phyloP scores from a whole-genome alignment of 2,329 filamentous ascomycete genomes.

The Trichoderma asperellum region DNA sequence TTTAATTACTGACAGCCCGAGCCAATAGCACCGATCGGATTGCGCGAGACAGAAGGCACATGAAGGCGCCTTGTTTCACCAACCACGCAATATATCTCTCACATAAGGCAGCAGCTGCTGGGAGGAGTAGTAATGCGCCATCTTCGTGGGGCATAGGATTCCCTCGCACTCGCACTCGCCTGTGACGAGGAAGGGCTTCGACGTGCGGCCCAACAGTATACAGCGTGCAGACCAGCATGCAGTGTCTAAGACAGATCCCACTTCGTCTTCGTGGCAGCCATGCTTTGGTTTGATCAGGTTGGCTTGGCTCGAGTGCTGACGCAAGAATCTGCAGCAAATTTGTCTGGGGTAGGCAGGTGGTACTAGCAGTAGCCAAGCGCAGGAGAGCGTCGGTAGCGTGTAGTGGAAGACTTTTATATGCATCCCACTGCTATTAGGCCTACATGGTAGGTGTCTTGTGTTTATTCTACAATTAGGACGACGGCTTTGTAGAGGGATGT shows the following conservation, averaged over 20 bases:
- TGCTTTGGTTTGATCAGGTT: neutral
- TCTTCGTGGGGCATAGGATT: neutral
- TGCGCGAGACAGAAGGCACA: neutral
- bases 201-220: neutral
- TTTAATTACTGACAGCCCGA: neutral
- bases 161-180: neutral
- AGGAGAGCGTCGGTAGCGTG: neutral
- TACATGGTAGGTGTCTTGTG: neutral
- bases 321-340: neutral
- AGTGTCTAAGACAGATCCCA: conserved; percentile 9
- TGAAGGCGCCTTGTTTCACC: conserved; percentile 20
- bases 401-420: neutral
- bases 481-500: neutral
- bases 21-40: neutral
- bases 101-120: neutral
- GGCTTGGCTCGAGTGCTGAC: neutral
- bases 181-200: neutral
- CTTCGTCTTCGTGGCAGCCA: conserved; percentile 2
- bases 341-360: neutral
- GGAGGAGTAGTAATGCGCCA: neutral
- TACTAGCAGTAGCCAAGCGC: neutral
- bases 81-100: conserved; percentile 21
- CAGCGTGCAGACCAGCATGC: neutral
- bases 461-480: neutral
- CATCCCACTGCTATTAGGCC: neutral